phyloP scores from a whole-genome alignment of 2,329 filamentous ascomycete species.

The Pseudogymnoascus sp. region DNA sequence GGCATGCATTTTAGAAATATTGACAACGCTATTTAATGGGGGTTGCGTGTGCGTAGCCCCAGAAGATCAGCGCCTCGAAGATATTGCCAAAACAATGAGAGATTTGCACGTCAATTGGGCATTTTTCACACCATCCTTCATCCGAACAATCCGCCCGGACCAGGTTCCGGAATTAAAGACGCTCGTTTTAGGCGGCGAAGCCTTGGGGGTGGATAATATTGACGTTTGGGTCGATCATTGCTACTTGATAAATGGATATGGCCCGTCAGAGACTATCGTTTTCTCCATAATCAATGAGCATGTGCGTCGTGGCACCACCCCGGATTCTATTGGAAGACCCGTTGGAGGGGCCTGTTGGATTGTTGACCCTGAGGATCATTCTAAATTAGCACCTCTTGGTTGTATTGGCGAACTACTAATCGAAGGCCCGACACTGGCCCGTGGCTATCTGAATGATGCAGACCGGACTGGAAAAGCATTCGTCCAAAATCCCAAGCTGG shows the following conservation, averaged over 20 bases:
- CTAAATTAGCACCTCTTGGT: background rate
- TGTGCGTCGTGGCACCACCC: slow-evolving; percentile 18
- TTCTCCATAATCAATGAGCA: background rate
- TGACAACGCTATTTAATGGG: slow-evolving; percentile 7
- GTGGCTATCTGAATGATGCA: slow-evolving; percentile 49
- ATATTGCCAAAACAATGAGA: slow-evolving; percentile 58
- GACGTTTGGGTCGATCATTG: slow-evolving; percentile 29
- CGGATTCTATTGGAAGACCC: slow-evolving; percentile 22
- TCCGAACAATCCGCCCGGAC: slow-evolving; percentile 75
- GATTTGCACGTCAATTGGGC: slow-evolving; percentile 42
- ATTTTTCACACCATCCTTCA: slow-evolving; percentile 42
- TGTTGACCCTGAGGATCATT: background rate
- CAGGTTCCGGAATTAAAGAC: slow-evolving; percentile 62
- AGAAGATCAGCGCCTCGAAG: slow-evolving; percentile 58
- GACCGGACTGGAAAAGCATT: slow-evolving; percentile 50
- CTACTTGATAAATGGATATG: slow-evolving; percentile 49
- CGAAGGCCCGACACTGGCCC: slow-evolving; percentile 45
- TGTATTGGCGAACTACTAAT: slow-evolving; percentile 1
- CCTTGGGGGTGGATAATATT: slow-evolving; percentile 51
- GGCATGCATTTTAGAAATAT: slow-evolving; percentile 2
- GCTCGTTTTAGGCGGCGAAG: slow-evolving; percentile 85
- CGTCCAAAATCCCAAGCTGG: slow-evolving; percentile 28
- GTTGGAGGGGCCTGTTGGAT: slow-evolving; percentile 29
- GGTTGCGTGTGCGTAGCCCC: slow-evolving; percentile 53
- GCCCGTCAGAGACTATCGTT: slow-evolving; percentile 78